Conservation (phyloP, 768 basidiomycete species). For the Strobilomyces confusus region DNA sequence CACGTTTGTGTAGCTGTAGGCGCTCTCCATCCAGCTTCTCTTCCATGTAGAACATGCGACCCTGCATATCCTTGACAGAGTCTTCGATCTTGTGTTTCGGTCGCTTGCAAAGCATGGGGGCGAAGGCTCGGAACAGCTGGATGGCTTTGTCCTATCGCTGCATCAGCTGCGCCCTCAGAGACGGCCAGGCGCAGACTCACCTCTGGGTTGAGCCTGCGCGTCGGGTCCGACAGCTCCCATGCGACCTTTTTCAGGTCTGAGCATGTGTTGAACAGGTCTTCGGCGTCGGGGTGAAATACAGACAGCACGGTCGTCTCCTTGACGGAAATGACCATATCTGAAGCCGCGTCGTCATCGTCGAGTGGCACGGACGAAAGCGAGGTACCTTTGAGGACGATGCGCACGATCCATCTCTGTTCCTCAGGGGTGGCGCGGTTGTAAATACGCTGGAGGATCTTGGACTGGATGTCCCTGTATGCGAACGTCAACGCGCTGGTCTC, state of each 20-base stretch:
- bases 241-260: constrained; percentile 93
- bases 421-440: constrained; percentile 77
- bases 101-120: constrained; percentile 94
- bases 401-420: constrained; percentile 95
- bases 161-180: constrained; percentile 3
- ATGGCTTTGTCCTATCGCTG: constrained; percentile 72
- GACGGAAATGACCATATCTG: constrained; percentile 89
- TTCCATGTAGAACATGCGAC: constrained; percentile 34
- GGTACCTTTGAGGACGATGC: constrained; percentile 90
- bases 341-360: background rate
- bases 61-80: constrained; percentile 45
- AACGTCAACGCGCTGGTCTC: constrained; percentile 5
- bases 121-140: constrained; percentile 80
- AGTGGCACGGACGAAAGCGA: background rate
- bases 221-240: constrained; percentile 82
- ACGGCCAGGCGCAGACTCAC: constrained; percentile 25
- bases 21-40: constrained; percentile 28
- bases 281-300: constrained; percentile 92
- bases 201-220: constrained; percentile 58
- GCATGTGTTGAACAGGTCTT: constrained; percentile 92
- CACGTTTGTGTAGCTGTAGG: no score
- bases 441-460: constrained; percentile 69
- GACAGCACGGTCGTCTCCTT: constrained; percentile 92
- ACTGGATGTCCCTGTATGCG: constrained; percentile 62
- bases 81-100: constrained; percentile 78